These are phyloP conservation scores for Xerocomus amazonicus DNA, from an alignment of 1,284 basidiomycete genomes.

Conservation along the genomic window DNA sequence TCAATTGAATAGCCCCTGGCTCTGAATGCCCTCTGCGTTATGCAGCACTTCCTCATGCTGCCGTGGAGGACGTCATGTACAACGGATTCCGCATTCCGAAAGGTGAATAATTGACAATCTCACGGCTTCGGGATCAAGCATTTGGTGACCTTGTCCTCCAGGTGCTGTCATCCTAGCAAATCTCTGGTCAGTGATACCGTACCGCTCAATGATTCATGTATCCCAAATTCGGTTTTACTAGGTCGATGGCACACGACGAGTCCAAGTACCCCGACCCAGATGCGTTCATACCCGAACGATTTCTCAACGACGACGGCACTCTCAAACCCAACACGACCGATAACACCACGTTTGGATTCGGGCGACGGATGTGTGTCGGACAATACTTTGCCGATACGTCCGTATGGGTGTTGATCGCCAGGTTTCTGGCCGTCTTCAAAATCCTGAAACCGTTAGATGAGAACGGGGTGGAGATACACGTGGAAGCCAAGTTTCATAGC, in stretches of 20 bases:
- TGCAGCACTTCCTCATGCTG: neutral
- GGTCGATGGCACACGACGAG: constrained; percentile 10
- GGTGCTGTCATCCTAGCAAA: neutral
- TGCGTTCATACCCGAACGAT: constrained; percentile 9
- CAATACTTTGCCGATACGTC: neutral
- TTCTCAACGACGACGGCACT: constrained; percentile 5
- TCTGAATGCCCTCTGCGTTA: neutral
- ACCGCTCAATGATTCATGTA: too few species aligned
- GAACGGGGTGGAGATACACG: too few species aligned
- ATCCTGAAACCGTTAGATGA: too few species aligned
- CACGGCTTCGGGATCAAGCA: too few species aligned
- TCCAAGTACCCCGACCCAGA: constrained; percentile 1
- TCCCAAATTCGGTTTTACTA: neutral
- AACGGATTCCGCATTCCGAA: neutral
- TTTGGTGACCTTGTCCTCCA: neutral
- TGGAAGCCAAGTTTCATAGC: too few species aligned
- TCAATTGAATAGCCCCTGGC: neutral
- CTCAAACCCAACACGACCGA: neutral
- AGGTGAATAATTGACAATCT: neutral
- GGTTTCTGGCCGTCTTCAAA: too few species aligned
- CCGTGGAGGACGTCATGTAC: neutral
- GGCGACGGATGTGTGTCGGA: neutral
- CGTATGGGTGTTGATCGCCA: too few species aligned
- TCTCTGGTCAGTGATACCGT: neutral
- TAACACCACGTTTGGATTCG: neutral